Base-by-base conservation (phyloP, 441 rosid species). In the Omphalea diandra region DNA sequence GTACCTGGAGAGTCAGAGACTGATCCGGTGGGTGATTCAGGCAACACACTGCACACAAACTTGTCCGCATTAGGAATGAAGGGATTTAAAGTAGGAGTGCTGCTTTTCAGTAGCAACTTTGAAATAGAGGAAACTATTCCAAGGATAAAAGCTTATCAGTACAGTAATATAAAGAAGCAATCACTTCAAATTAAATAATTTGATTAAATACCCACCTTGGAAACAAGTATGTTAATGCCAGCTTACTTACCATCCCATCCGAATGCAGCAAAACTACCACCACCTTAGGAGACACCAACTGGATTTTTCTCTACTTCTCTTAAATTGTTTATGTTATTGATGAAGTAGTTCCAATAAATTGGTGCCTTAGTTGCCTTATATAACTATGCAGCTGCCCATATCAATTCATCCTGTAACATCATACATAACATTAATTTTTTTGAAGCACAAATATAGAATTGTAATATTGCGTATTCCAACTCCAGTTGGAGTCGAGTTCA, bases 301-400 rank as follows among this genome's bases (percentile, higher is more conserved):
- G 83, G 79, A 72, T 80, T 83, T 68, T 70, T 63, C 7, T 81
- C 77, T 22, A 41, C 15, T 40, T 72, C 58, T 2, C 84, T 81
- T 3, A 88, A 84, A 0, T 52, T 63, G 12, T 33, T 43, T 1
- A 81, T 64, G 4, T 81, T 90, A 64, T 80, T 63, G 24, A 82
- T 72, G 14, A 85, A 79, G 70, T 87, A 94, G 64, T 67, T 75
- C 72, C 85, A 69, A 68, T 91, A 90, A 20, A 70, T 73, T 20
- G 82, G 83, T 29, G 27, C 70, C 83, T 83, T 82, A 2, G 98
- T 83, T 5, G 97, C 96, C 77, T 82, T 84, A 47, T 88, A 81
- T 24, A 93, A 66, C 98, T 97, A 93, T 11, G 97, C 91, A 36
- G 98, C 96, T 73, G 85, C 96, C 97, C 97, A 93, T 3, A 93